Evolutionary conservation across 2,329 filamentous ascomycete genomes (phyloP).

Genomic region (Aspergillus quadrilineatus): DNA sequence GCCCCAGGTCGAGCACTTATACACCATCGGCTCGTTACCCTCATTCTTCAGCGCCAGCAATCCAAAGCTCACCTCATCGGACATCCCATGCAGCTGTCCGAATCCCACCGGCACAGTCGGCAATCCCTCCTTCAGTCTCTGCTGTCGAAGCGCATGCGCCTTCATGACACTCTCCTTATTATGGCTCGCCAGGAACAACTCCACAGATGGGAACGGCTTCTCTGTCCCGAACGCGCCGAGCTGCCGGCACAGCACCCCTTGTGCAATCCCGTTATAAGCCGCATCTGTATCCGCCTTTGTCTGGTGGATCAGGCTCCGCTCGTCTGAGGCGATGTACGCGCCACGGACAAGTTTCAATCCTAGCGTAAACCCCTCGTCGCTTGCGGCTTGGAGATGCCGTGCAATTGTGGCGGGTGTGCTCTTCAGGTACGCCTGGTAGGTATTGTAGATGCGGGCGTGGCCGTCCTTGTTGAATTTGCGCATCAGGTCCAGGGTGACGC

Average conservation of each 20-base stretch:
- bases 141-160: constrained; percentile 51
- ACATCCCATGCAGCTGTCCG: constrained; percentile 61
- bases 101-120: constrained; percentile 52
- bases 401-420: constrained; percentile 57
- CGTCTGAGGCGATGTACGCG: constrained; percentile 70
- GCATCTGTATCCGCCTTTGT: constrained; percentile 69
- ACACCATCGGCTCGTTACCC: constrained; percentile 44
- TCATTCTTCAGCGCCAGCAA: constrained; percentile 47
- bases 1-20: constrained; percentile 60
- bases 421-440: constrained; percentile 77
- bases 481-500: constrained; percentile 76
- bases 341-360: constrained; percentile 75
- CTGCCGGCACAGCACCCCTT: constrained; percentile 61
- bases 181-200: constrained; percentile 77
- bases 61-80: constrained; percentile 59
- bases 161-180: constrained; percentile 69
- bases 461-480: constrained; percentile 68
- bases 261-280: constrained; percentile 70
- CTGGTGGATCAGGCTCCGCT: constrained; percentile 68
- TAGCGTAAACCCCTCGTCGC: constrained; percentile 61
- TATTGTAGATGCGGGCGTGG: constrained; percentile 72
- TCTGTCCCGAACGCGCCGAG: constrained; percentile 25
- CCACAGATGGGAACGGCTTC: constrained; percentile 54
- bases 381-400: constrained; percentile 60
- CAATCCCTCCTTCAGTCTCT: constrained; percentile 42